Percentiles rank a stretch among this genome's conserved stretches.
phyloP scores from a whole-genome alignment of 1,139 yeast genomes.

The Sugiyamaella japonica region DNA sequence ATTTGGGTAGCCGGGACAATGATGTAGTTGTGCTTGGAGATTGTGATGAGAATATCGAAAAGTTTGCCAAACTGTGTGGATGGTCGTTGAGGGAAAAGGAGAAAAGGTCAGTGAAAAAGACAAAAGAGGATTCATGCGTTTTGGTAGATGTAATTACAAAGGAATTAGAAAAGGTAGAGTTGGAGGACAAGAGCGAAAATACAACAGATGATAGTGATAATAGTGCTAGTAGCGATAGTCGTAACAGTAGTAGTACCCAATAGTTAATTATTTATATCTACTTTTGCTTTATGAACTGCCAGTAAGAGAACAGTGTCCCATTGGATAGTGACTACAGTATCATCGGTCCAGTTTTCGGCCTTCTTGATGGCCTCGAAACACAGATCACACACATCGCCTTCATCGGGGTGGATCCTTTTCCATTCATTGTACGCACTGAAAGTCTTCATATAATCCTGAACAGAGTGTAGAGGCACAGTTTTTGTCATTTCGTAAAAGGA shows the following conservation, averaged over 20 bases:
- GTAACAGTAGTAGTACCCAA: too few species aligned
- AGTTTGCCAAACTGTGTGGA: constrained; percentile 56
- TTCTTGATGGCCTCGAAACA: constrained; percentile 49
- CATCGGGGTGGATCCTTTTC: constrained; percentile 46
- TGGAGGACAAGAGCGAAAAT: not conserved
- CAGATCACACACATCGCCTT: constrained; percentile 38
- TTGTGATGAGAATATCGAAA: constrained; percentile 63
- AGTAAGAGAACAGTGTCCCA: constrained; percentile 63
- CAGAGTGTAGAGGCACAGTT: constrained; percentile 47
- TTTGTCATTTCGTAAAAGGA: constrained; percentile 47
- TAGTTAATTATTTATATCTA: too few species aligned
- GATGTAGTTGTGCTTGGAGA: constrained; percentile 63
- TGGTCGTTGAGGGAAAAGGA: constrained; percentile 48
- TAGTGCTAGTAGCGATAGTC: too few species aligned
- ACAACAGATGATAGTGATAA: too few species aligned
- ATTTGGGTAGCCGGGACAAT: constrained; percentile 50
- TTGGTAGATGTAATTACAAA: not conserved
- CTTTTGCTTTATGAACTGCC: constrained; percentile 29
- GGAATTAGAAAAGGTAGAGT: not conserved
- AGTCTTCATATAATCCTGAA: constrained; percentile 55
- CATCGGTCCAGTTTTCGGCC: constrained; percentile 48
- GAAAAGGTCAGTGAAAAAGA: not conserved
- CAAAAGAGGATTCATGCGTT: not conserved
- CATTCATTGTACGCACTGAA: constrained; percentile 75
- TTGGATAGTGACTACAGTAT: constrained; percentile 48